Evolutionary conservation across 495 filamentous ascomycete species (phyloP), one percentile per base, ranked within the genome.

Genomic region (Penicillium longicatenatum): DNA sequence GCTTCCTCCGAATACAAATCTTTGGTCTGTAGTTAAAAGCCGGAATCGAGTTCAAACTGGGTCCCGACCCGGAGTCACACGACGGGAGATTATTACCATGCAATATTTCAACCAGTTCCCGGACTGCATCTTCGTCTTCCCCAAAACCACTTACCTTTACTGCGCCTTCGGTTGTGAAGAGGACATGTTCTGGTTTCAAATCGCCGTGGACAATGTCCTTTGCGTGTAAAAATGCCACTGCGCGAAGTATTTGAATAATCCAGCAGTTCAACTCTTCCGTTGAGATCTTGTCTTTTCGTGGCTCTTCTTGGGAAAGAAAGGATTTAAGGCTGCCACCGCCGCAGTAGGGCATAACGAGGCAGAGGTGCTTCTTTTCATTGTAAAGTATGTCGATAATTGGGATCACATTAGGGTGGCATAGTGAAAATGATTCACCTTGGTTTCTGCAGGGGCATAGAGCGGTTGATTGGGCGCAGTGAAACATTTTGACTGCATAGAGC

Each of bases 161-260:
- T 3, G 55, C 49, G 12, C 55, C 39, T 17, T 46, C 41, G 11
- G 22, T 7, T 10, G 79, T 79, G 60, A 84, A 73, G 10, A 87
- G 72, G 3, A 87, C 71, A 45, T 85, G 86, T 37, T 86, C 84
- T 3, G 82, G 83, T 63, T 85, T 85, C 16, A 39, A 4, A 7
- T 39, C 37, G 6, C 37, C 37, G 17, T 39, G 37, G 16, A 6
- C 37, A 7, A 39, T 77, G 2, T 64, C 60, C 2, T 70, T 58
- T 5, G 66, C 63, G 55, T 86, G 84, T 8, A 86, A 62, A 57
- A 84, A 84, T 21, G 78, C 70, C 7, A 87, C 62, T 24, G 78
- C 84, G 41, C 79, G 77, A 2, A 86, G 66, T 12, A 87, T 67
- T 57, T 87, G 85, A 57, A 73, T 73, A 3, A 76, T 57, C 31